A percentile compares a stretch with the other conserved stretches of the same genome.
phyloP scores from a whole-genome alignment of 164 flowering plant genomes.

The Stephania japonica region DNA sequence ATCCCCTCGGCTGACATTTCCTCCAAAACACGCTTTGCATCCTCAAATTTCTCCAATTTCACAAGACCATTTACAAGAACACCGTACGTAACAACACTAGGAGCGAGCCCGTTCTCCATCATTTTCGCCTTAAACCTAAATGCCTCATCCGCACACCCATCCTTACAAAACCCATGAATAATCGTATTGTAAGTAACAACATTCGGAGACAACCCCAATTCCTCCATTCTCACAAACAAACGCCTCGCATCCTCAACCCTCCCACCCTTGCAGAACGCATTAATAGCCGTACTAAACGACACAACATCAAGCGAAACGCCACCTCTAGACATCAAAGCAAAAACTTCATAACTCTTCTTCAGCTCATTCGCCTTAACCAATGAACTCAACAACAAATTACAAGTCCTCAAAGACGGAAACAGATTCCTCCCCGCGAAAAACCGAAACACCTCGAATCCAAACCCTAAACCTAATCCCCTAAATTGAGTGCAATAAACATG shows the following conservation, averaged over 20 bases:
- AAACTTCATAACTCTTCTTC: conserved; percentile 34
- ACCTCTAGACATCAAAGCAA: conserved; percentile 25
- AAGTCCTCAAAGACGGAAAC: conserved; percentile 59
- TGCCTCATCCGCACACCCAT: conserved; percentile 46
- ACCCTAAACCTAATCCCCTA: conserved; percentile 26
- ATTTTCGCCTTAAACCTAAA: conserved; percentile 51
- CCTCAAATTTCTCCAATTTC: conserved; percentile 41
- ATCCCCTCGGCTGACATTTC: conserved; percentile 47
- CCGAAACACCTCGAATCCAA: conserved; percentile 47
- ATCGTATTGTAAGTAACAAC: conserved; percentile 63
- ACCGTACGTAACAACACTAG: conserved; percentile 48
- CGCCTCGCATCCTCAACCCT: conserved; percentile 44
- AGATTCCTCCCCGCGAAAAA: conserved; percentile 28
- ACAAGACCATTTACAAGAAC: conserved; percentile 51
- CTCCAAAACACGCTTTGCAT: conserved; percentile 40
- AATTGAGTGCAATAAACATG: conserved; percentile 57
- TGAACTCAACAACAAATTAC: conserved; percentile 49
- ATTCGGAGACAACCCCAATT: conserved; percentile 41
- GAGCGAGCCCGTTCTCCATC: conserved; percentile 36
- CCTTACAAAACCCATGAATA: conserved; percentile 57
- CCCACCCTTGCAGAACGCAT: conserved; percentile 52
- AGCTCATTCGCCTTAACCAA: conserved; percentile 50
- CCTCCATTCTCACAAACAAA: conserved; percentile 53
- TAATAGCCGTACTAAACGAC: conserved; percentile 48
- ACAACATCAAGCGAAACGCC: conserved; percentile 47